Evolutionary conservation across 805 yeast species (phyloP), one percentile per base, ranked within the genome.

Genomic region (Saturnispora galanensis): DNA sequence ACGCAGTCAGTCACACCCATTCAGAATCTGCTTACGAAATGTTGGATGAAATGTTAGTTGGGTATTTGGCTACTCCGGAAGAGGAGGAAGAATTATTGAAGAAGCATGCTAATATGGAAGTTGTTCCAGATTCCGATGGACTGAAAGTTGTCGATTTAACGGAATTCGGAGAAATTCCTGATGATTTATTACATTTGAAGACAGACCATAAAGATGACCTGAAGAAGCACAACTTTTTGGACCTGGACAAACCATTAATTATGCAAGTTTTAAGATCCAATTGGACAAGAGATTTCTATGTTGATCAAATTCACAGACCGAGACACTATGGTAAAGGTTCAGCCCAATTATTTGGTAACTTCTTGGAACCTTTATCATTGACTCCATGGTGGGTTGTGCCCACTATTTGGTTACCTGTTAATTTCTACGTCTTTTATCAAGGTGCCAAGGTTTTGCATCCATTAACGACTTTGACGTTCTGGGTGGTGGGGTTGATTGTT

Each of bases 321-420:
- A 81, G 98, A 61, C 98, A 93, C 64, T 93, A 89, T 60, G 97
- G 97, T 52, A 81, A 88, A 60, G 97, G 96, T 10, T 86, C 96
- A 3, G 98, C 98, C 10, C 96, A 89, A 6, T 62, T 93, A 44
- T 93, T 93, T 64, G 98, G 98, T 40, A 88, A 89, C 65, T 84
- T 90, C 63, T 68, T 93, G 48, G 98, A 93, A 66, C 97, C 97
- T 4, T 59, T 93, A 21, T 79, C 95, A 7, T 70, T 82, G 57
- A 93, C 98, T 3, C 82, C 97, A 10, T 93, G 97, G 97, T 93
- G 80, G 75, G 83, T 87, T 18, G 83, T 93, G 16, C 98, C 98
- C 13, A 48, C 68, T 1, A 53, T 87, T 21, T 94, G 98, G 97
- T 62, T 87, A 38, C 97, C 97, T 2, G 79, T 77, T 38, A 85